These are phyloP conservation scores for Hyaloscypha hepaticicola DNA, from an alignment of 495 filamentous ascomycete species.

Conservation along the genomic window DNA sequence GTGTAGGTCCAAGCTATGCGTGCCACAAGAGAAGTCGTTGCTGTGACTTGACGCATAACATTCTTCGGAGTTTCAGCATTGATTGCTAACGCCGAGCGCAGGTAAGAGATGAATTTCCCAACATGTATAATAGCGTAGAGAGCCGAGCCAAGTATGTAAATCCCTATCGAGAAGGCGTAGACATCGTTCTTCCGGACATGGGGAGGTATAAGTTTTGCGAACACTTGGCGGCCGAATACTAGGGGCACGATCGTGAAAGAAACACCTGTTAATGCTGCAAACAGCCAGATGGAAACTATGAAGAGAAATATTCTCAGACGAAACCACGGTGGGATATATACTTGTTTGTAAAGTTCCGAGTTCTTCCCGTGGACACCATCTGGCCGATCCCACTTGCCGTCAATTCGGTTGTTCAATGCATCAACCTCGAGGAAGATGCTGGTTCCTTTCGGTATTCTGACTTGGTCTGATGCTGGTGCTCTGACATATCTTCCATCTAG, in stretches of 20 bases:
- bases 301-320: conserved; percentile 76
- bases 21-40: conserved; percentile 17
- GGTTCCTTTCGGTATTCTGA: conserved; percentile 83
- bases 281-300: conserved; percentile 87
- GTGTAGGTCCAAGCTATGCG: conserved; percentile 68
- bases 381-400: conserved; percentile 48
- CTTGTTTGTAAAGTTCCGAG: conserved; percentile 68
- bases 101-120: conserved; percentile 41
- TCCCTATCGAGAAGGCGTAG: conserved; percentile 89
- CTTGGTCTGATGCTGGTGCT: conserved; percentile 87
- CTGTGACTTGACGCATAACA: conserved; percentile 21
- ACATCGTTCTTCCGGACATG: conserved; percentile 84
- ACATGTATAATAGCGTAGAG: conserved; percentile 58
- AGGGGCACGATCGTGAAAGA: conserved; percentile 82
- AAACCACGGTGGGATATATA: conserved; percentile 91
- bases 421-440: conserved; percentile 79
- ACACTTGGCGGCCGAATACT: conserved; percentile 75
- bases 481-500: conserved; percentile 74
- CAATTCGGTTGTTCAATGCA: conserved; percentile 63
- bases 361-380: conserved; percentile 65
- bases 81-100: conserved; percentile 32
- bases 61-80: conserved; percentile 33
- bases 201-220: conserved; percentile 63
- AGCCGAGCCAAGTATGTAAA: conserved; percentile 70
- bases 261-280: conserved; percentile 91